Evolutionary conservation across 2,329 filamentous ascomycete species (phyloP), one percentile per base, ranked within the genome.

Genomic region (Xylaria multiplex): DNA sequence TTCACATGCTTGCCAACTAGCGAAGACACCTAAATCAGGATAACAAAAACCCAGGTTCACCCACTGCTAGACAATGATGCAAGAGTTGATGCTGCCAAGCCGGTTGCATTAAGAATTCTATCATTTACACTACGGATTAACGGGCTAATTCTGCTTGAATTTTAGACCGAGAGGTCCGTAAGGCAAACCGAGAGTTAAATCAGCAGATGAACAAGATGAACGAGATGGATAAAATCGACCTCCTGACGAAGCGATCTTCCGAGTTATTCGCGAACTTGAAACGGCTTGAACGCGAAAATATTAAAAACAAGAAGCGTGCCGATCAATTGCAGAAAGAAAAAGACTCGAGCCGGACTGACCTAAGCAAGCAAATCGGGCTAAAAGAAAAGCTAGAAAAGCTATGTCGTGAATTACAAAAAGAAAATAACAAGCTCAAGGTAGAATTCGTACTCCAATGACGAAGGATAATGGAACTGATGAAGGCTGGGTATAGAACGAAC

Each of bases 361-460:
- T 97, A 62, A 95, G 89, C 81, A 97, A 97, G 81, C 95, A 94
- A 24, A 90, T 92, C 22, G 91, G 90, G 1, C 88, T 98, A 77
- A 97, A 97, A 79, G 94, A 98, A 78, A 98, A 98, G 81, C 84
- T 99, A 52, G 96, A 99, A 80, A 99, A 98, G 78, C 84, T 99
- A 37, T 97, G 94, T 74, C 86, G 96, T 63, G 96, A 99, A 79
- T 85, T 99, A 62, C 96, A 96, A 67, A 92, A 95, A 74, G 96
- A 99, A 77, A 99, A 99, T 79, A 98, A 98, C 81, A 96, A 97
- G 81, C 89, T 99, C 71, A 98, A 98, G 90, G 93, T 96, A 80
- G 72, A 82, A 49, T 42, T 49, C n/a, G 77, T 69, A 40, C 66
- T 57, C 63, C 55, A n/a, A 22, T 14, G 9, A 43, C 14, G 8